Conservation (phyloP, 805 yeast genomes). For the Suhomyces prunicola region DNA sequence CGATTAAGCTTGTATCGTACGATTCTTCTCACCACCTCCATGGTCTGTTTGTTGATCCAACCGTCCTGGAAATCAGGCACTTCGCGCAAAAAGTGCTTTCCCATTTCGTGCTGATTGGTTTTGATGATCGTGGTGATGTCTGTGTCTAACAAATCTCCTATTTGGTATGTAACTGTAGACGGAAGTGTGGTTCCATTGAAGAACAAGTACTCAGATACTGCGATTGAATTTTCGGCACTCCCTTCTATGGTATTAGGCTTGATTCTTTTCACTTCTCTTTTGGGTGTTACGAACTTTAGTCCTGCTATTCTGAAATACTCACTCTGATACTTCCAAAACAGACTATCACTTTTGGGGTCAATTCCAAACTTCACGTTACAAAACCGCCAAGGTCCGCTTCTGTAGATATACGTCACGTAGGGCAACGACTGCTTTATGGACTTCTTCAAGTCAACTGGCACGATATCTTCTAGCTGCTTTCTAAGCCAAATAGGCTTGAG, state of each 20-base stretch:
- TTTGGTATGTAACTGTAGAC: slow-evolving; percentile 65
- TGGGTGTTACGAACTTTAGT: slow-evolving; percentile 13
- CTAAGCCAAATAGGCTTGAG: slow-evolving; percentile 84
- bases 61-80: slow-evolving; percentile 61
- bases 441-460: slow-evolving; percentile 44
- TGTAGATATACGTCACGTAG: slow-evolving; percentile 73
- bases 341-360: slow-evolving; percentile 61
- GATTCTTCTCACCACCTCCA: slow-evolving; percentile 64
- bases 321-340: slow-evolving; percentile 69
- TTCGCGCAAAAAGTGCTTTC: slow-evolving; percentile 31
- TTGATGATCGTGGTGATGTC: slow-evolving; percentile 49
- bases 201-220: slow-evolving; percentile 39
- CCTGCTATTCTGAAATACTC: slow-evolving; percentile 70
- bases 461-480: slow-evolving; percentile 58
- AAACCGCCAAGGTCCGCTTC: slow-evolving; percentile 94
- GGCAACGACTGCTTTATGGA: slow-evolving; percentile 76
- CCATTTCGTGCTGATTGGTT: slow-evolving; percentile 25
- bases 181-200: slow-evolving; percentile 77
- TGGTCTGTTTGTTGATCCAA: slow-evolving; percentile 66
- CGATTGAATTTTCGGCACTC: slow-evolving; percentile 10
- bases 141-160: slow-evolving; percentile 73
- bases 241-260: slow-evolving; percentile 24
- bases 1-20: slow-evolving; percentile 69
- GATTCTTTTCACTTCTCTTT: slow-evolving; percentile 12
- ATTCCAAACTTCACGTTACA: slow-evolving; percentile 75